Evolutionary conservation across 2,329 filamentous ascomycete species (phyloP), one percentile per base, ranked within the genome.

Genomic region (Amauroascus verrucosus): DNA sequence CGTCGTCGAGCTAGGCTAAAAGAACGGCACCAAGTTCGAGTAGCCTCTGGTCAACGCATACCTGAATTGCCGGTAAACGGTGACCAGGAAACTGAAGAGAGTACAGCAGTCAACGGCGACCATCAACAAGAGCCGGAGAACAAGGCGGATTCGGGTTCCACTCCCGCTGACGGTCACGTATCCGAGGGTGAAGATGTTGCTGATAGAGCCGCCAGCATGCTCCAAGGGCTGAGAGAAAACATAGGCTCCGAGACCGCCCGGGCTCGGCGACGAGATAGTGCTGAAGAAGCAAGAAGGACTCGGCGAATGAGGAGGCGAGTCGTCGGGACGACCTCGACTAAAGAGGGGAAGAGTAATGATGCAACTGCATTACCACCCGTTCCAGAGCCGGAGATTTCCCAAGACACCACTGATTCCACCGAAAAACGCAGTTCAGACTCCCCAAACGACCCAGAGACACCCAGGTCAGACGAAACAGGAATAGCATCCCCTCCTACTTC

Each of bases 31-130:
- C 87, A 95, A 70, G 86, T 93, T 30, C 86, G 91, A 57, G 81
- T 96, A 50, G 88, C 91, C 14, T 91, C 85, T 16, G 91, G 90
- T 7, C 88, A 95, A 63, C 80, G 91, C 64, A 85, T 94, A n/a
- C 87, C 86, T 1, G 88, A 95, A 48, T 59, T 77, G 2, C 46
- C 62, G 30, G 58, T 57, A 51, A 80, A 79, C 51, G 67, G 63
- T 66, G 60, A 71, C 48, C 65, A 71, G 14, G 69, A 70, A 44
- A 72, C 76, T 41, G 74, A 79, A 48, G 57, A 54, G 6, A 53
- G 30, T 18, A 48, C 49, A 13, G 33, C 37, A 24, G 59, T 63
- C 44, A 58, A 57, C 20, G 78, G 80, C 38, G 72, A 72, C 26
- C 72, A 69, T 22, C 49, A 56, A 43, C 61, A 61, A 18, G 65